Base-by-base conservation (phyloP, 495 filamentous ascomycete species). In the Penicillium ochrochloron region DNA sequence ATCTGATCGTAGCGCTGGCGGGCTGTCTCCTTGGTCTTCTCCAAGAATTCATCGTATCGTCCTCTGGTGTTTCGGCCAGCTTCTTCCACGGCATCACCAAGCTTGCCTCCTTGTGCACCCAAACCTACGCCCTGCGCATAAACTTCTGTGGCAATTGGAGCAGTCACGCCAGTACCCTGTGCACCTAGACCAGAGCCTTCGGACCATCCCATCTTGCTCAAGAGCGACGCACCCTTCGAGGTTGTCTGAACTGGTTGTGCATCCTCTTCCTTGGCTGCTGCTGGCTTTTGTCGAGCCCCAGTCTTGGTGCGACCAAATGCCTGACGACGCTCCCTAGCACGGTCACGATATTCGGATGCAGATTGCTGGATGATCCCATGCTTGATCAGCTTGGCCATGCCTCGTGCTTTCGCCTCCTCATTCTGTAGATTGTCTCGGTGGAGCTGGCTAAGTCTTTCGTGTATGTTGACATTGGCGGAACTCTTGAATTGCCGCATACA, bases 161-260 rank as follows among this genome's bases (percentile, higher is more conserved):
- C 89, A 0, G 88, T 92, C 55, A 88, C 85, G 3, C 93, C 94
- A 1, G 88, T 87, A 0, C 93, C 91, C 66, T 89, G 85, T 3
- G 89, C 91, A 48, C 94, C 94, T 21, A 97, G 80, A 2, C 94
- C 94, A 60, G 88, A 83, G 1, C 93, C 93, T 3, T 86, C 85
- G 14, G 83, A 88, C 91, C 91, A 97, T 17, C 93, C 93, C 92
- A 97, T 96, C 78, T 96, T 97, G 55, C 89, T 88, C 8, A 97
- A 84, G 35, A 97, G 79, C 1, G 89, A 87, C 7, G 91, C 90
- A 27, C 93, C 94, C 78, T 94, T 97, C n/a, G 91, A 94, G 1
- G 75, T 76, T 6, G 70, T 62, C 60, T 84, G 83, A 21, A 78
- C 76, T 1, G 78, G 72, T 56, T 69, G 64, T 15, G 76, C 72